Evolutionary conservation across 2,329 filamentous ascomycete genomes (phyloP).

Genomic region (Pestalotiopsis sp.): DNA sequence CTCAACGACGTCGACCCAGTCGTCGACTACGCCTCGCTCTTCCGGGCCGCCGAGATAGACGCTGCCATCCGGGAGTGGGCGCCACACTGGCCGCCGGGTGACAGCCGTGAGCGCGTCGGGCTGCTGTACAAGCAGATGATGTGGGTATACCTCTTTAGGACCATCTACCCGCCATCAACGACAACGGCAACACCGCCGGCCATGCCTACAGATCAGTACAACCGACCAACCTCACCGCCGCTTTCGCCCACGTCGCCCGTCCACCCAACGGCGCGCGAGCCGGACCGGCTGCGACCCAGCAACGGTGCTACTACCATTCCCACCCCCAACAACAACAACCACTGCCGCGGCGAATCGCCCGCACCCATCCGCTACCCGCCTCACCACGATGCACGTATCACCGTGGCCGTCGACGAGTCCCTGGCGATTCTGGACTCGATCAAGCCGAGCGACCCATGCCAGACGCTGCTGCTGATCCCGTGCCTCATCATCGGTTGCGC

Average conservation of each 20-base stretch:
- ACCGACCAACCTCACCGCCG: conserved; percentile 18
- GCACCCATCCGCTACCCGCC: conserved; percentile 49
- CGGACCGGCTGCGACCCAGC: conserved; percentile 30
- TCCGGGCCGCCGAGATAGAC: conserved; percentile 76
- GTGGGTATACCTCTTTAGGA: conserved; percentile 66
- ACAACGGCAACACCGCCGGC: conserved; percentile 16
- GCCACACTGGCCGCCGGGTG: conserved; percentile 61
- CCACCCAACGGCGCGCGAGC: conserved; percentile 15
- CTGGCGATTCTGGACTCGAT: conserved; percentile 58
- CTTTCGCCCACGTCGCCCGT: conserved; percentile 21
- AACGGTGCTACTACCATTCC: background rate
- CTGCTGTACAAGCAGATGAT: conserved; percentile 67
- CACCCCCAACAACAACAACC: conserved; percentile 3
- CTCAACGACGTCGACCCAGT: conserved; percentile 63
- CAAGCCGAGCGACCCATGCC: conserved; percentile 58
- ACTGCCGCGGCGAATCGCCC: conserved; percentile 41
- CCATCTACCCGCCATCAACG: conserved; percentile 57
- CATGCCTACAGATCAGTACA: conserved; percentile 15
- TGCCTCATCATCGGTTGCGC: conserved; percentile 64
- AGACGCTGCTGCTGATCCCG: conserved; percentile 62
- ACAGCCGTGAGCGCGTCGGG: conserved; percentile 58
- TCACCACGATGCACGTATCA: conserved; percentile 54
- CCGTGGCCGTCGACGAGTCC: conserved; percentile 58
- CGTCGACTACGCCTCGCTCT: conserved; percentile 74
- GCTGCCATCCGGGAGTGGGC: conserved; percentile 74